Evolutionary conservation across 2,329 filamentous ascomycete species (phyloP), one percentile per base, ranked within the genome.

Genomic region (Fusarium tanahbumbuense): DNA sequence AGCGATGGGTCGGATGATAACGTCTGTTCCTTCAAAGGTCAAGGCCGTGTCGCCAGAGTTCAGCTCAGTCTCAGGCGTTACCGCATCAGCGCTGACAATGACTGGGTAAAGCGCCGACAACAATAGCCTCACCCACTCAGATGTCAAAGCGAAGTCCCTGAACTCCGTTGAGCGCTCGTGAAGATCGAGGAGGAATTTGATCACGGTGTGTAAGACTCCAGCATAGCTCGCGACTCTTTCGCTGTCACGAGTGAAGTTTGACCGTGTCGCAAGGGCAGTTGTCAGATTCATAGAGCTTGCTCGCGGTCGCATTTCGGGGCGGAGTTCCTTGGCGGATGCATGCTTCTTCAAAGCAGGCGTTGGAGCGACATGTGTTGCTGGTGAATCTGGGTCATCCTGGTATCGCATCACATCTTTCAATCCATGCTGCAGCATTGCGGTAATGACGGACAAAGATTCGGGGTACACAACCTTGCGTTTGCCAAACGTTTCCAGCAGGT

Each of bases 41-140:
- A 97, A 86, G 2, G 89, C 88, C 13, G 92, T 92, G 71, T 94
- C 91, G 73, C 92, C 88, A 18, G 93, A 94, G 73, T 93, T 90
- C n/a, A 98, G 82, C 78, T 99, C 96, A 1, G 90, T 92, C 73
- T 96, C 92, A 0, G 96, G 90, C 57, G 88, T 91, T 41, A 98
- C 91, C 23, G 90, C 87, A 79, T 98, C 93, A 15, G 93, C 91
- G 72, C 93, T 95, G 27, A 97, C 94, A 52, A 98, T 87, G 20
- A 96, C 89, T 3, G 96, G 94, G 76, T 96, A 99, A 4, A 98
- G 83, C 15, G 93, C 91, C 37, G 89, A 88, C 1, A 98, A 84
- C 6, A 99, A 82, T 48, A 93, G 85, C 65, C 95, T 90, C 2
- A 95, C 83, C 79, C 97, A 98, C 46, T 92, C 91, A 0, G 94